Percentiles rank a stretch among this genome's conserved stretches.
Evolutionary conservation across 2,329 filamentous ascomycete genomes (phyloP).

Genomic region (Aureobasidium zeae): DNA sequence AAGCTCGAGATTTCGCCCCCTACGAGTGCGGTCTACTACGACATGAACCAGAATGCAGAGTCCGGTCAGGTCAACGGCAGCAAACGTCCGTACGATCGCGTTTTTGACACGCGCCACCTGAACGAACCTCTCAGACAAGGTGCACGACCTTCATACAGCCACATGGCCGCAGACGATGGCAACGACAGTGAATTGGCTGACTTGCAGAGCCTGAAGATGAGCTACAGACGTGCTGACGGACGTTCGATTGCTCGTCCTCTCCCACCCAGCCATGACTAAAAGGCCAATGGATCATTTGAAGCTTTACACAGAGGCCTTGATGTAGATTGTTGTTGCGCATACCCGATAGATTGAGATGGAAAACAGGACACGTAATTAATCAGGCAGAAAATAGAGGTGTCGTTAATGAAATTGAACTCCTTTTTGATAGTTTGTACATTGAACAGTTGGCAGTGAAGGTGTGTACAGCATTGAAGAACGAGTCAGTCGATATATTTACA

Average conservation of each 20-base stretch:
- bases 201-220: constrained; percentile 33
- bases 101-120: constrained; percentile 37
- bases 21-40: constrained; percentile 28
- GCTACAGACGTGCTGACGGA: constrained; percentile 40
- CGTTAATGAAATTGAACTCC: neutral
- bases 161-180: constrained; percentile 27
- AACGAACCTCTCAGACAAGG: constrained; percentile 37
- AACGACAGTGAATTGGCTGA: constrained; percentile 25
- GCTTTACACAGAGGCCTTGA: neutral
- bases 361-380: constrained; percentile 9
- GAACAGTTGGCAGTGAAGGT: too few species aligned
- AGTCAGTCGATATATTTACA: too few species aligned
- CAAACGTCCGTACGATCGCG: constrained; percentile 40
- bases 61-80: constrained; percentile 28
- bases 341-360: too few species aligned
- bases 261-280: constrained; percentile 17
- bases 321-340: constrained; percentile 2
- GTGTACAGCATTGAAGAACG: too few species aligned
- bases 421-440: too few species aligned
- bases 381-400: constrained; percentile 4
- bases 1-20: constrained; percentile 39
- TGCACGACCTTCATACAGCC: constrained; percentile 30
- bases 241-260: constrained; percentile 24
- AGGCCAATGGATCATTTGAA: neutral
- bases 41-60: constrained; percentile 15